Base-by-base conservation (phyloP, 2,329 filamentous ascomycete species). In the Ascochyta clinopodiicola region DNA sequence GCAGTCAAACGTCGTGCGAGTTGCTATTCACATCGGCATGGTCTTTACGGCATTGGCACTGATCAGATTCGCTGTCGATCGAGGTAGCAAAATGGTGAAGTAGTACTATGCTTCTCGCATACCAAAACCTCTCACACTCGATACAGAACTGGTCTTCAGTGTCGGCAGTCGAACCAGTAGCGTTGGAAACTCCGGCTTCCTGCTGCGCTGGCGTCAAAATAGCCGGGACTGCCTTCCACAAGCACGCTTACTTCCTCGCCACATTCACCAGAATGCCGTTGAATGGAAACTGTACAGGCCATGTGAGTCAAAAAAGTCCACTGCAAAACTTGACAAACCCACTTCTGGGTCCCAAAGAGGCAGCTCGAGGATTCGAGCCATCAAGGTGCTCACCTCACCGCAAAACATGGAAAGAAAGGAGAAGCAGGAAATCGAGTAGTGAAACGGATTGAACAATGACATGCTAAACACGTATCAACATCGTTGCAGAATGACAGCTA, bases 351-450 rank as follows among this genome's bases (percentile, higher is more conserved):
- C 48, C 24, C 32, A 22, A 44, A 44, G n/a, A 44, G 48, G 48
- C 48, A 51, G 40, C 39, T 51, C 39, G 13, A 51, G 39, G 31
- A 51, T 44, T 32, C 19, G 29, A 24, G 13, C 39, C 48, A 51
- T 51, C 48, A 51, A 12, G 48, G 48, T 51, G 22, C 48, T 44
- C 48, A 42, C 12, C 24, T 12, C 29, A 27, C 12, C 29, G 29
- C 29, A 31, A 10, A 31, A 13, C 12, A 5, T 13, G 29, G 15
- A 4, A 13, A 31, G 4, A 31, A 31, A 4, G 29, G 29, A 31
- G 29, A 31, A 13, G 2, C 12, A 3, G 29, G 29, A 13, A 10
- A 31, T 12, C 8, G 27, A 31, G 12, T 31, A 31, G 12, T 13
- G 29, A 10, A 31, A 31, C 29, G 12, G 10, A 15, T 13, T 31